Evolutionary conservation across 2,329 filamentous ascomycete species (phyloP), one percentile per base, ranked within the genome.

Genomic region (Colletotrichum sp.): DNA sequence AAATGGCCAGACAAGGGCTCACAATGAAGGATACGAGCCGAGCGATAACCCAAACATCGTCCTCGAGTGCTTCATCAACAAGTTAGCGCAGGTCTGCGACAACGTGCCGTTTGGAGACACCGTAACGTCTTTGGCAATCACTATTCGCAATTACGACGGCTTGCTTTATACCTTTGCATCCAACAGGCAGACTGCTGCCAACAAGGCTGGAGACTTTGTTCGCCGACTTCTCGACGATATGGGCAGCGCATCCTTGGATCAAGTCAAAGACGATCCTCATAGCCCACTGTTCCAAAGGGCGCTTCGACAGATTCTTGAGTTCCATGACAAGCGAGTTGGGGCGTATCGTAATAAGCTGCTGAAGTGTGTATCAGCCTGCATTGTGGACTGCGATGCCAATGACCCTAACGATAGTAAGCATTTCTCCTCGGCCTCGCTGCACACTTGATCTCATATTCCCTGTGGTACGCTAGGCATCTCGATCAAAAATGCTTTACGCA

Each of bases 1-100:
- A 0, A 68, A 61, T 21, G 24, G 27, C 9, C 47, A 43, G 12
- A 33, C 6, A 2, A 63, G 51, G 6, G 16, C 70, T 2, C 15
- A 34, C 1, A 63, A 71, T 12, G 75, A 65, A 1, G 34, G 75
- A 7, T n/a, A 69, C 3, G 71, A 74, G 4, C 65, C 68, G 1
- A 63, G 72, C 18, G 72, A 65, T 1, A 43, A 18, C 2, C 68
- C 78, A 8, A 78, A 81, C 18, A 66, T 79, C 15, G 64, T 62
- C 2, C 81, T 81, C 6, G 77, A 79, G 4, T 70, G 33, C 3
- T 84, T 81, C n/a, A 76, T 83, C 1, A 78, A 82, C 55, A 80
- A 78, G 9, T 70, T 84, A 3, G 80, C 80, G 0, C 78, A 78
- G 21, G 73, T 82, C 5, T 83, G 82, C 63, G 82, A 84, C 51